A percentile compares a stretch with the other conserved stretches of the same genome.
Evolutionary conservation across 768 basidiomycete genomes (phyloP).

Genomic region (Lenzites betulinus): DNA sequence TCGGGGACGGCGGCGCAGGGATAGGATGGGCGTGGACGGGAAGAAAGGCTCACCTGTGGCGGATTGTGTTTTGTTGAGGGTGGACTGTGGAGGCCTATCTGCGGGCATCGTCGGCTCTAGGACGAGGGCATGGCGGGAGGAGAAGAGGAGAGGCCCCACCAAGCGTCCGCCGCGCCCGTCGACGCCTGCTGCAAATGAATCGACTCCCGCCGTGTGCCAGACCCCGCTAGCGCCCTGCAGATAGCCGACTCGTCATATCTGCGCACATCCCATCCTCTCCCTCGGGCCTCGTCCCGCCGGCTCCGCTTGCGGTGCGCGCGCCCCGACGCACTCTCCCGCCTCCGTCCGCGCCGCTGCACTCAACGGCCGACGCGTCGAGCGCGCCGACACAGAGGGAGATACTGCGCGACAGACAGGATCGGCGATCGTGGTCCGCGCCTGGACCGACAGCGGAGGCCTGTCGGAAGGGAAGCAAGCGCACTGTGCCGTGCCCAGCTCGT

Average conservation of each 20-base stretch:
- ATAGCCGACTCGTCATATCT: constrained; percentile 16
- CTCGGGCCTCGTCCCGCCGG: background rate
- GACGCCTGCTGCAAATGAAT: background rate
- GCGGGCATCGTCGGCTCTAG: constrained; percentile 3
- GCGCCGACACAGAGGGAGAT: background rate
- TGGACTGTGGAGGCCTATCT: background rate
- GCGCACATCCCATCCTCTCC: background rate
- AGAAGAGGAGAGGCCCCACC: background rate
- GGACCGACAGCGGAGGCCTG: background rate
- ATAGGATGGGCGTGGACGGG: constrained; percentile 1
- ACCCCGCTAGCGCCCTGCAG: background rate
- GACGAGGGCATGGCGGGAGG: constrained; percentile 7
- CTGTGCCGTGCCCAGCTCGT: background rate
- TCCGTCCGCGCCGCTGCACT: background rate
- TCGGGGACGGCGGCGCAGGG: background rate
- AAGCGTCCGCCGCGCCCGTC: background rate
- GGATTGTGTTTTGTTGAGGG: constrained; percentile 5
- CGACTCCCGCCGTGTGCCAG: too few relatives aligned
- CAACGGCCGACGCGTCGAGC: background rate
- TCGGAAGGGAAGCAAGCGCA: background rate
- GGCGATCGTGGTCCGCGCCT: constrained; percentile 15
- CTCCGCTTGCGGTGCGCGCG: background rate
- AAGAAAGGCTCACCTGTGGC: constrained; percentile 11
- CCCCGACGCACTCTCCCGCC: background rate
- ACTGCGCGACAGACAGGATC: constrained; percentile 3